Base-by-base conservation (phyloP, 1,139 yeast species). In the Yamadazyma diospyri region DNA sequence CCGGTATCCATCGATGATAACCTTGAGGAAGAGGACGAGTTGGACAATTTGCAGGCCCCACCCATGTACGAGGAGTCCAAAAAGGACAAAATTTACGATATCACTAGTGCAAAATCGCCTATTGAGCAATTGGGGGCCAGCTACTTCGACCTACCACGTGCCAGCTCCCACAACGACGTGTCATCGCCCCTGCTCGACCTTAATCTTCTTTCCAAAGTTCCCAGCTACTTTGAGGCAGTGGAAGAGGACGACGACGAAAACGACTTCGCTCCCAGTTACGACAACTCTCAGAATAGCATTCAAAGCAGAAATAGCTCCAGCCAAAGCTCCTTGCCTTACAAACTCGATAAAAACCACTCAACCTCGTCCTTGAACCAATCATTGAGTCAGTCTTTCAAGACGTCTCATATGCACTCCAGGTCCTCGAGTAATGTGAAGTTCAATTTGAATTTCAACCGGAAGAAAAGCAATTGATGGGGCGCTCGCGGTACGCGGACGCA, bases 61-160 rank as follows among this genome's bases (percentile, higher is more conserved):
- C 74, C 75, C 3, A 33, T 66, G 24, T 69, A 69, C 41, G 64
- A 63, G 30, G 51, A 59, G 32, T 67, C 66, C 31, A 50, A 57
- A 4, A 54, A 47, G 35, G 75, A 69, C 42, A 51, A 56, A 34
- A 40, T 62, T 5, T 68, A 50, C 40, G 73, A 68, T 43, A 50
- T 59, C 30, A 52, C 53, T 21, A 51, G 58, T 16, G 60, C 68
- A 2, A 63, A 58, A 34, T 53, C 67, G 6, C 72, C 72, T 1
- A 38, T 61, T 27, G 71, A 65, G 37, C 72, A 64, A 42, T 54
- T 64, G 16, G 48, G 53, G 15, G 57, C 55, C 29, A 41, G 45
- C 15, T 45, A 45, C 32, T 45, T 45, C 29, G 48, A 45, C 27
- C 19, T 45, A 2, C 44, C 46, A 10, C 30, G n/a, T 17, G 6